Evolutionary conservation across 2,329 filamentous ascomycete species (phyloP).

Genomic region (Hypoxylon rubiginosum): DNA sequence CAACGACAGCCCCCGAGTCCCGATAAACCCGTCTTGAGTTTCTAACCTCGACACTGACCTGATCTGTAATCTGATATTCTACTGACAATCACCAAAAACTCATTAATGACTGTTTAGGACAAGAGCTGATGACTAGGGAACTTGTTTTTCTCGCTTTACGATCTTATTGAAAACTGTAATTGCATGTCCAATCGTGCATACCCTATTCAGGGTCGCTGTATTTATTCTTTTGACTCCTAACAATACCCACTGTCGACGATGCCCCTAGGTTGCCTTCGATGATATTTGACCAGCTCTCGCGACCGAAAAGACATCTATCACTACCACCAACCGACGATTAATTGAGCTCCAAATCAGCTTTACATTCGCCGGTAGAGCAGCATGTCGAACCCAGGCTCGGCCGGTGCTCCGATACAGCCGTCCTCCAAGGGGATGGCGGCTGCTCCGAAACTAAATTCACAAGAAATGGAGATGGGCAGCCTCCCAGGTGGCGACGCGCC

Average conservation of each 20-base stretch:
- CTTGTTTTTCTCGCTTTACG: constrained; percentile 1
- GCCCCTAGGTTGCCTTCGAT: constrained; percentile 24
- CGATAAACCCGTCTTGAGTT: constrained; percentile 10
- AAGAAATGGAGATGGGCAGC: constrained; percentile 68
- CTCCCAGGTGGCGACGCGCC: constrained; percentile 58
- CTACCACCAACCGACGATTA: constrained; percentile 1
- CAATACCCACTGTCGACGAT: constrained; percentile 12
- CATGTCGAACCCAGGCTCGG: constrained; percentile 53
- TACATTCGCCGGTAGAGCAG: constrained; percentile 58
- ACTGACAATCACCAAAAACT: constrained; percentile 7
- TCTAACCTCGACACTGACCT: not conserved
- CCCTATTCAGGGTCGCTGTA: not conserved
- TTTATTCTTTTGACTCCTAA: not conserved
- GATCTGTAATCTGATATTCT: constrained; percentile 4
- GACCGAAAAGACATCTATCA: constrained; percentile 3
- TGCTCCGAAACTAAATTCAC: constrained; percentile 67
- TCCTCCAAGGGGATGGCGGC: constrained; percentile 67
- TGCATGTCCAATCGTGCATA: too few relatives aligned
- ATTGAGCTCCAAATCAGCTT: not conserved
- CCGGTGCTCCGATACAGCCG: constrained; percentile 65
- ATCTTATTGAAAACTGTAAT: not conserved
- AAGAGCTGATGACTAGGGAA: constrained; percentile 1
- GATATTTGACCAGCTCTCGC: constrained; percentile 14
- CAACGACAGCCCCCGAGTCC: not conserved
- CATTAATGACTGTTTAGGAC: constrained; percentile 13